phyloP scores from a whole-genome alignment of 768 basidiomycete species.

The Obba rivulosa region DNA sequence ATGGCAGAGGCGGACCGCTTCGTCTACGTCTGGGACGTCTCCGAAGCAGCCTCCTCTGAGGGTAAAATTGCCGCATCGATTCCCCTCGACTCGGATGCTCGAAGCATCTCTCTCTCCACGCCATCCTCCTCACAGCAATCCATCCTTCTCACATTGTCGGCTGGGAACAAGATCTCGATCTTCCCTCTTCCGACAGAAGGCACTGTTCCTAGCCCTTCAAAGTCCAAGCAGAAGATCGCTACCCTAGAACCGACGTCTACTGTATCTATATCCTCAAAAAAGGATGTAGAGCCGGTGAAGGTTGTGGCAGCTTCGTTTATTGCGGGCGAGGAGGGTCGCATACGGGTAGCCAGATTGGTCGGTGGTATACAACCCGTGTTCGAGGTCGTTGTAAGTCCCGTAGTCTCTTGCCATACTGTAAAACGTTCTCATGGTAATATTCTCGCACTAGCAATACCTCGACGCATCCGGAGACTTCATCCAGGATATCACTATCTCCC shows the following conservation, averaged over 20 bases:
- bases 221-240: slow-evolving; percentile 40
- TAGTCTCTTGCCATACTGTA: not conserved
- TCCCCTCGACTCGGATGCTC: slow-evolving; percentile 61
- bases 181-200: slow-evolving; percentile 49
- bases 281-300: slow-evolving; percentile 26
- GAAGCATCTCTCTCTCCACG: slow-evolving; percentile 29
- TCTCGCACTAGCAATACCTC: slow-evolving; percentile 42
- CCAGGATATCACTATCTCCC: slow-evolving; percentile 37
- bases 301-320: slow-evolving; percentile 46
- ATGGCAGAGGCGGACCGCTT: slow-evolving; percentile 59
- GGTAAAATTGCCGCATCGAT: slow-evolving; percentile 56
- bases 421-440: not conserved
- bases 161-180: slow-evolving; percentile 54
- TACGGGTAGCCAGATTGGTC: slow-evolving; percentile 49
- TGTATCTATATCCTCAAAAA: slow-evolving; percentile 36
- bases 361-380: slow-evolving; percentile 58
- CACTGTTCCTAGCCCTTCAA: slow-evolving; percentile 31
- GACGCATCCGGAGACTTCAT: slow-evolving; percentile 51
- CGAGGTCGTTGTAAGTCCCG: slow-evolving; percentile 51
- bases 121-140: slow-evolving; percentile 25
- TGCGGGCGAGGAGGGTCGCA: slow-evolving; percentile 32
- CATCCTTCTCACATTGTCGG: slow-evolving; percentile 49
- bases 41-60: slow-evolving; percentile 33
- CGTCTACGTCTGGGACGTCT: slow-evolving; percentile 56
- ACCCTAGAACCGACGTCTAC: slow-evolving; percentile 50